Conservation (phyloP, 495 filamentous ascomycete species). For the Neohortaea acidophila region DNA sequence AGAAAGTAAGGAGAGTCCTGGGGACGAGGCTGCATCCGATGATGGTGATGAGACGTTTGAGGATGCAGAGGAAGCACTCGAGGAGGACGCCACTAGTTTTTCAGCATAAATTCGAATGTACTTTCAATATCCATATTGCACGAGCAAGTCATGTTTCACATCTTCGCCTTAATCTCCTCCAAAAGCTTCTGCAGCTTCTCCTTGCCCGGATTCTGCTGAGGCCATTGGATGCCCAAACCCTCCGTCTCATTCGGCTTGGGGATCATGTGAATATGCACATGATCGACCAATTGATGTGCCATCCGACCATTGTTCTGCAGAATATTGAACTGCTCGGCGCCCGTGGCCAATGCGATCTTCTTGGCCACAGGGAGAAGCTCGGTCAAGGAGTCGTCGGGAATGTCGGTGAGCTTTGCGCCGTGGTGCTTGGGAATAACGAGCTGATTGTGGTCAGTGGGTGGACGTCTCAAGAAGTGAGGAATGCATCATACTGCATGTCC, state of each 20-base stretch:
- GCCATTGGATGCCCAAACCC: slow-evolving; percentile 72
- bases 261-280: slow-evolving; percentile 87
- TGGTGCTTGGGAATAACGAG: slow-evolving; percentile 95
- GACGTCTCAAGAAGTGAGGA: slow-evolving; percentile 3
- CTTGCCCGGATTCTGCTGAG: slow-evolving; percentile 61
- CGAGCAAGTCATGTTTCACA: slow-evolving; percentile 48
- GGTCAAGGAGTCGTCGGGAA: slow-evolving; percentile 73
- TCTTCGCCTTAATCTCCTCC: slow-evolving; percentile 77
- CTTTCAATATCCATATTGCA: too few relatives aligned
- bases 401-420: slow-evolving; percentile 80
- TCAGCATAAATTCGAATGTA: too few relatives aligned
- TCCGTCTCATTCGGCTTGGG: slow-evolving; percentile 82
- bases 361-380: slow-evolving; percentile 79
- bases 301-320: slow-evolving; percentile 89
- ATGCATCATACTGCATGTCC: slow-evolving; percentile 43
- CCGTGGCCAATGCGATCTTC: slow-evolving; percentile 63
- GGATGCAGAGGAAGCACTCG: too few relatives aligned
- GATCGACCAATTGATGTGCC: slow-evolving; percentile 90
- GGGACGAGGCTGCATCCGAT: neutral
- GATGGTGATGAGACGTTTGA: neutral
- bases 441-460: slow-evolving; percentile 29
- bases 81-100: too few relatives aligned
- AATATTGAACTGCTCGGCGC: slow-evolving; percentile 74
- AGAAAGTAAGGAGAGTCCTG: neutral
- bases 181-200: slow-evolving; percentile 62